phyloP scores from a whole-genome alignment of 2,329 filamentous ascomycete genomes.

The Aspergillus glaucus region DNA sequence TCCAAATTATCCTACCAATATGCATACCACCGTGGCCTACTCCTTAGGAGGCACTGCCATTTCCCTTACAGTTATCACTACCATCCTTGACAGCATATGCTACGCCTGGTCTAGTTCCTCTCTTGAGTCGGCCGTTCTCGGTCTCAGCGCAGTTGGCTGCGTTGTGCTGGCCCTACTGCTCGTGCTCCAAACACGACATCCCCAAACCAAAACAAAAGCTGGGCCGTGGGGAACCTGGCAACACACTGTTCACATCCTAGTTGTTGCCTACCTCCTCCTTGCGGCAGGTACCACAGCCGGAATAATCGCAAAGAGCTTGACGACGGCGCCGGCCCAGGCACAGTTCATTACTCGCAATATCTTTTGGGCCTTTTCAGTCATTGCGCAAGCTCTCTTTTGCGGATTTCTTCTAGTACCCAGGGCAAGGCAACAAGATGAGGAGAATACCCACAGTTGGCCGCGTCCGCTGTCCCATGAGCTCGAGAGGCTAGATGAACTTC shows the following conservation, averaged over 20 bases:
- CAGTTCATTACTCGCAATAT: constrained; percentile 32
- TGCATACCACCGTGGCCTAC: constrained; percentile 12
- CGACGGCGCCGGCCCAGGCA: constrained; percentile 6
- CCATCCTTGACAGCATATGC: constrained; percentile 24
- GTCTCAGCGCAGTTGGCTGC: constrained; percentile 22
- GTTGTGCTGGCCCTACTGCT: constrained; percentile 13
- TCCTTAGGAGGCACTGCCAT: constrained; percentile 20
- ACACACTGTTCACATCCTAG: constrained; percentile 10
- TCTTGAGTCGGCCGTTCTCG: constrained; percentile 18
- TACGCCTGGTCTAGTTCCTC: constrained; percentile 16
- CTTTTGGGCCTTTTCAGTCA: constrained; percentile 28
- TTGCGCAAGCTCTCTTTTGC: constrained; percentile 25
- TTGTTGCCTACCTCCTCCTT: constrained; percentile 21
- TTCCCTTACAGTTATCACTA: constrained; percentile 18
- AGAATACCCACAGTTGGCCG: constrained; percentile 13
- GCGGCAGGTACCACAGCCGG: constrained; percentile 22
- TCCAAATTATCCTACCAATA: constrained; percentile 4
- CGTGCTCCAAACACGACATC: constrained; percentile 13
- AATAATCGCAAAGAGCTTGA: constrained; percentile 17
- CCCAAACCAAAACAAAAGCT: constrained; percentile 2
- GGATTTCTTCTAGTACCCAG: constrained; percentile 20
- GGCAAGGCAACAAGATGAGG: constrained; percentile 3
- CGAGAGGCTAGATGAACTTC: constrained; percentile 5
- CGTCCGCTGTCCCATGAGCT: constrained; percentile 19
- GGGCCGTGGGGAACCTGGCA: constrained; percentile 10